Base-by-base conservation (phyloP, 495 filamentous ascomycete genomes). In the Aspergillus asperescens region DNA sequence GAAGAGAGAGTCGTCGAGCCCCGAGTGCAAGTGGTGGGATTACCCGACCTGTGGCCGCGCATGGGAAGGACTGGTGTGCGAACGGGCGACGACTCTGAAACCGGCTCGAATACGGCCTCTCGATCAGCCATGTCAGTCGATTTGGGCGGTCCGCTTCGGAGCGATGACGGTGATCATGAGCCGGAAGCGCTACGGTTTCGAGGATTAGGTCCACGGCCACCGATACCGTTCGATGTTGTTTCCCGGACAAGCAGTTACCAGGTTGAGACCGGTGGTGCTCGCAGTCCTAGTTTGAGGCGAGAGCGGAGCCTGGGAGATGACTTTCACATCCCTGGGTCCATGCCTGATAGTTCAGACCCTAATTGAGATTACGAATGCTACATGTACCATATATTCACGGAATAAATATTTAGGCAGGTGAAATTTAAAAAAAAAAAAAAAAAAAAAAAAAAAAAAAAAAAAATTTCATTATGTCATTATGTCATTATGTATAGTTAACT, bases 1-100 rank as follows among this genome's bases (percentile, higher is more conserved):
- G 93, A 98, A 64, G 93, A 97, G 62, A 82, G 93, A 25, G 89
- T 87, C 48, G 93, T 98, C 2, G 93, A 97, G 70, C 93, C 93
- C 8, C 79, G 90, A 20, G 95, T 98, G 54, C 93, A 98, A 63
- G 89, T 97, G 48, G 92, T 98, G 31, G 89, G 87, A 7, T 71
- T 98, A 22, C 93, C 93, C 6, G 93, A 88, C 63, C 71, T 98
- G 48, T 98, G 93, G 93, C 93, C 94, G 7, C 74, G 94, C 43
- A 97, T 75, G 74, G 72, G 74, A 16, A 49, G 72, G 23, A 77
- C 74, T 20, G 71, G 72, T 7, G 71, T 77, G 5, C 56, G 74
- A 25, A 65, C 70, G 1, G 71, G 72, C 32, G 74, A 75, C 20
- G 74, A 77, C 38, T 70, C 67, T 0, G 71, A 75, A 23, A 67